A percentile compares a stretch with the other conserved stretches of the same genome.
Conservation (phyloP, 2,329 filamentous ascomycete species). For the Epichloe uncinata region DNA sequence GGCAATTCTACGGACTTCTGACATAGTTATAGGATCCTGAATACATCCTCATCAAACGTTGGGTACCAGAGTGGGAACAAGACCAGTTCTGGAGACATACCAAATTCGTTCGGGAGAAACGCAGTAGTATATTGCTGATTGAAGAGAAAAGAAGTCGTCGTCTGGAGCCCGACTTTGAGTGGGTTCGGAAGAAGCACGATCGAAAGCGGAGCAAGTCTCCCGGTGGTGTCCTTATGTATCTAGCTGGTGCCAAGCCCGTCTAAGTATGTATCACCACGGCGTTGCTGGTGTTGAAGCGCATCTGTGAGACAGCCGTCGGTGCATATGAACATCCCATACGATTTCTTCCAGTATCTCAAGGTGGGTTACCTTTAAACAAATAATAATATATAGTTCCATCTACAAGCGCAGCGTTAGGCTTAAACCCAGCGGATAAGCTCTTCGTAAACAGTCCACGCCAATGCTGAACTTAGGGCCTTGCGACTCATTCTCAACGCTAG, state of each 20-base stretch:
- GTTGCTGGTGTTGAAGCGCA: too few species aligned
- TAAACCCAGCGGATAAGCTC: constrained; percentile 60
- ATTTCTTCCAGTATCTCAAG: too few species aligned
- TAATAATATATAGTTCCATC: too few species aligned
- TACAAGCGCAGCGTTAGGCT: too few species aligned
- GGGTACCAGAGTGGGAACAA: constrained; percentile 59
- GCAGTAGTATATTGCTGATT: constrained; percentile 32
- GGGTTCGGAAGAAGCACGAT: constrained; percentile 43
- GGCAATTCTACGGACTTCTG: not conserved
- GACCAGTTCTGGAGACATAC: constrained; percentile 63
- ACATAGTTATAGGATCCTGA: constrained; percentile 41
- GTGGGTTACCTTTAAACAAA: too few species aligned
- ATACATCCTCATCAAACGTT: constrained; percentile 60
- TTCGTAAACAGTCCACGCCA: constrained; percentile 96
- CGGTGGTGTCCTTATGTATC: constrained; percentile 37
- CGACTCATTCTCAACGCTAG: constrained; percentile 74
- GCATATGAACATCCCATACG: too few species aligned
- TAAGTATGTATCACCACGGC: not conserved
- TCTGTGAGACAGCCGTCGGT: too few species aligned
- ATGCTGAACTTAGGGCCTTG: constrained; percentile 85
- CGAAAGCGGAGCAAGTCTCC: constrained; percentile 44
- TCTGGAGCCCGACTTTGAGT: constrained; percentile 37
- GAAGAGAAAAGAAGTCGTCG: constrained; percentile 31
- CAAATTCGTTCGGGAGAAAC: constrained; percentile 44
- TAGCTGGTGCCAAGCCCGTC: constrained; percentile 31